Evolutionary conservation across 2,329 filamentous ascomycete species (phyloP), one percentile per base, ranked within the genome.

Genomic region (Claviceps africana): DNA sequence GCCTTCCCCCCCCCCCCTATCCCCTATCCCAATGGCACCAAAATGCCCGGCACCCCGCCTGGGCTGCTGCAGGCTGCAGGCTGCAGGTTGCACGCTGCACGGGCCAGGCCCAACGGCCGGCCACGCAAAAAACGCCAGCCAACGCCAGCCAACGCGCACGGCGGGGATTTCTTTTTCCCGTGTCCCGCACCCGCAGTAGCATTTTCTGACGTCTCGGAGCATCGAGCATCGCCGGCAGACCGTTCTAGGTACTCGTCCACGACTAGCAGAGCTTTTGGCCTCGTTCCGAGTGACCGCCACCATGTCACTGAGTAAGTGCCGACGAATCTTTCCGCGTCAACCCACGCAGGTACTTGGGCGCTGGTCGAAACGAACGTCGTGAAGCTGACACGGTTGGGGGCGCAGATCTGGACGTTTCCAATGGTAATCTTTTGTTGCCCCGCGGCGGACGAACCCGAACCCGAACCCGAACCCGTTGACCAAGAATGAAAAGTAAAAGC

Each of bases 391-490:
- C 8, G 17, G 67, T 50, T 30, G 52, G 53, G 51, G 28, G 52
- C 56, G 56, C 64, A 90, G 86, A 91, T 74, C 75, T 91, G 67
- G 86, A 91, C 74, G 74, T 90, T 72, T 85, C 84, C 57, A 88
- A 90, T 69, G 86, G 86, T 91, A 47, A 46, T 47, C 30, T 17
- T 44, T 51, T 42, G 44, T 22, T 25, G 11, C 42, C 13, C 3
- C 21, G 13, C 42, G 4, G 33, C 31, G 31, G 31, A 35, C 31
- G 33, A 37, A n/a, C n/a, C n/a, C 33, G 31, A 33, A 33, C 13
- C 33, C 21, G 17, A 0, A 19, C 1, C 5, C n/a, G 7, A 35
- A 30, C 25, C 13, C 9, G 13, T 39, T 42, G 15, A 43, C 33
- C 7, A 25, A 25, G 17, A 10, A 35, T 4, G 52, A 53, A 42